Conservation (phyloP, 805 yeast genomes). For the Candida silvicultrix region DNA sequence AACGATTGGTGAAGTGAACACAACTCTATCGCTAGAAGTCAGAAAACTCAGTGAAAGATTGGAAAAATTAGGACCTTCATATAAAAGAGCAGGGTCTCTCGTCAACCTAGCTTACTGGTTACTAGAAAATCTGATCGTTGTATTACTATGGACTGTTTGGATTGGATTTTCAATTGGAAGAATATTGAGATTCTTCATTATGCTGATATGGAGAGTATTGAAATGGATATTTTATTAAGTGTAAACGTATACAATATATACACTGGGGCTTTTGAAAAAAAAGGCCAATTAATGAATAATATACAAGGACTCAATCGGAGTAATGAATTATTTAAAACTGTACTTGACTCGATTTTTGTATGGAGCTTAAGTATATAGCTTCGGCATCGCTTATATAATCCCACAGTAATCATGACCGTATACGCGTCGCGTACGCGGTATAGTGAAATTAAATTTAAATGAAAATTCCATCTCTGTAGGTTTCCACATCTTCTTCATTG, state of each 20-base stretch:
- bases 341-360: too few relatives aligned
- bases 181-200: slow-evolving; percentile 16
- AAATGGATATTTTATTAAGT: slow-evolving; percentile 10
- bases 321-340: too few relatives aligned
- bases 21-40: slow-evolving; percentile 59
- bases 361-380: too few relatives aligned
- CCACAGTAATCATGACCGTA: neutral
- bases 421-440: neutral
- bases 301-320: too few relatives aligned
- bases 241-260: neutral
- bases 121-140: slow-evolving; percentile 47
- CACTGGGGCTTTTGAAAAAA: neutral
- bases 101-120: slow-evolving; percentile 34
- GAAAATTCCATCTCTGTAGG: neutral
- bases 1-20: slow-evolving; percentile 66
- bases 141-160: slow-evolving; percentile 51
- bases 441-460: neutral
- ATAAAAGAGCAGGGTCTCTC: slow-evolving; percentile 27
- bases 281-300: too few relatives aligned
- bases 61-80: slow-evolving; percentile 32
- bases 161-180: slow-evolving; percentile 43
- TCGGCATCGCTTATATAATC: neutral
- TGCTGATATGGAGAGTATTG: slow-evolving; percentile 8
- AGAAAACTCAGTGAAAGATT: slow-evolving; percentile 44
- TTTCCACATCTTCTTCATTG: neutral